These are phyloP conservation scores for Setaria viridis DNA, from an alignment of 202 grass and related monocot genomes.

Conservation along the genomic window DNA sequence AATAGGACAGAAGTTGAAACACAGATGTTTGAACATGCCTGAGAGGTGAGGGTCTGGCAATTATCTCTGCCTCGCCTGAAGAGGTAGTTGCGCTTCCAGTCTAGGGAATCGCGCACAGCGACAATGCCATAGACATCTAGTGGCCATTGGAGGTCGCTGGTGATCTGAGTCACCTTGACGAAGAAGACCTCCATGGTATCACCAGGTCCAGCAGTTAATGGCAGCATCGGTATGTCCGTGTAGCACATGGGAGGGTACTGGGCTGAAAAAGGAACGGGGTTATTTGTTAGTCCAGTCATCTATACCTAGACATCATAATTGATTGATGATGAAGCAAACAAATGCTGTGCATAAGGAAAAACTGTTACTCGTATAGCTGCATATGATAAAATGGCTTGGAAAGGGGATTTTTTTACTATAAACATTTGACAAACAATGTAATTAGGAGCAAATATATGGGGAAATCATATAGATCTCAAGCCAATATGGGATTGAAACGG, in stretches of 20 bases:
- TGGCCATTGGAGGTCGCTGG: conserved; percentile 5
- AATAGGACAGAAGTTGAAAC: not conserved
- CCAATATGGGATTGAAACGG: not conserved
- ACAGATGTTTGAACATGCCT: not conserved
- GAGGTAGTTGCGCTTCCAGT: conserved; percentile 26
- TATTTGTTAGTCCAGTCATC: not conserved
- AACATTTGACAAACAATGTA: too few relatives aligned
- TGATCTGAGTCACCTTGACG: conserved; percentile 8
- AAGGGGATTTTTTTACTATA: too few relatives aligned
- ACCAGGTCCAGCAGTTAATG: not conserved
- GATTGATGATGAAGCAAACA: not conserved
- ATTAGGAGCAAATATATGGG: too few relatives aligned
- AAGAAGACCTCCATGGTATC: not conserved
- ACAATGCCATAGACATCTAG: conserved; percentile 6
- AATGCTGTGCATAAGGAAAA: not conserved
- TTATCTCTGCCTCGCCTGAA: conserved; percentile 3
- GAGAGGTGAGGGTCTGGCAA: conserved; percentile 28
- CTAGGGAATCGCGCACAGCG: conserved; percentile 13
- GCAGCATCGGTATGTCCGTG: not conserved
- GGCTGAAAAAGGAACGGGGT: not conserved
- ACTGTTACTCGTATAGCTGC: not conserved
- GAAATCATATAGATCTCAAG: not conserved
- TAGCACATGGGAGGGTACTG: not conserved
- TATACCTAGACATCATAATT: not conserved
- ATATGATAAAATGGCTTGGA: not conserved